Percentiles rank a stretch among this genome's conserved stretches.
Evolutionary conservation across 1,139 yeast species (phyloP).

Genomic region (Sugiyamaella novakii): DNA sequence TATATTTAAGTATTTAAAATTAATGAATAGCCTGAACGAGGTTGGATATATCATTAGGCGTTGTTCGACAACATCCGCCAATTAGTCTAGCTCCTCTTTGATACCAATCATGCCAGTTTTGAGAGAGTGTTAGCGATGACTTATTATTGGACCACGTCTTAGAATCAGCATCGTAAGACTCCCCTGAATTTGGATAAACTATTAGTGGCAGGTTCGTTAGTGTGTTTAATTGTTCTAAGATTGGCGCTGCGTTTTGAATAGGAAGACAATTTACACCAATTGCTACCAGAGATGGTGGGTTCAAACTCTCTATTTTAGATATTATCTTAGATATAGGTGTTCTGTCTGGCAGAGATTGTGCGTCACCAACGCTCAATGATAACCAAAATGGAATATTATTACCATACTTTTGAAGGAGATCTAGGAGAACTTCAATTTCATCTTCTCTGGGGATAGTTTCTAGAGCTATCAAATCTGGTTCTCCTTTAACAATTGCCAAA

Average conservation of each 20-base stretch:
- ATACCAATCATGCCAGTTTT: constrained; percentile 6
- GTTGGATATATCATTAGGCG: background rate
- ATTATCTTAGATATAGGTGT: constrained; percentile 36
- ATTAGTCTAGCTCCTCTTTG: constrained; percentile 7
- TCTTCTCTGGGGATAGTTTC: constrained; percentile 64
- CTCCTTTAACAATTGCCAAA: constrained; percentile 43
- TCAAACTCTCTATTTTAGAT: constrained; percentile 18
- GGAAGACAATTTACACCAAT: constrained; percentile 52
- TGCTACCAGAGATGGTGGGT: constrained; percentile 36
- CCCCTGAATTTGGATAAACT: constrained; percentile 63
- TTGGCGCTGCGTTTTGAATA: constrained; percentile 37
- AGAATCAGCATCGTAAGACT: constrained; percentile 46
- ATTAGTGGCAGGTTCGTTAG: constrained; percentile 40
- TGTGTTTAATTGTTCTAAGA: constrained; percentile 31
- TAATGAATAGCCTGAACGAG: background rate
- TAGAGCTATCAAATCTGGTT: constrained; percentile 58
- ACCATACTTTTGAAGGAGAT: constrained; percentile 33
- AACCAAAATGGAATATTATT: constrained; percentile 39
- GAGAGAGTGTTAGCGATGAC: background rate
- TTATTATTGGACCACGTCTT: constrained; percentile 39
- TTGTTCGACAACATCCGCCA: constrained; percentile 13
- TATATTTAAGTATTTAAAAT: background rate
- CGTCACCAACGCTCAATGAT: constrained; percentile 44
- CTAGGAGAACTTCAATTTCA: constrained; percentile 50
- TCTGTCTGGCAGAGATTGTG: constrained; percentile 48